Percentiles rank a stretch among this genome's conserved stretches.
These are phyloP conservation scores for Dipteronia sinensis DNA, from an alignment of 345 rosid species.

Conservation along the genomic window DNA sequence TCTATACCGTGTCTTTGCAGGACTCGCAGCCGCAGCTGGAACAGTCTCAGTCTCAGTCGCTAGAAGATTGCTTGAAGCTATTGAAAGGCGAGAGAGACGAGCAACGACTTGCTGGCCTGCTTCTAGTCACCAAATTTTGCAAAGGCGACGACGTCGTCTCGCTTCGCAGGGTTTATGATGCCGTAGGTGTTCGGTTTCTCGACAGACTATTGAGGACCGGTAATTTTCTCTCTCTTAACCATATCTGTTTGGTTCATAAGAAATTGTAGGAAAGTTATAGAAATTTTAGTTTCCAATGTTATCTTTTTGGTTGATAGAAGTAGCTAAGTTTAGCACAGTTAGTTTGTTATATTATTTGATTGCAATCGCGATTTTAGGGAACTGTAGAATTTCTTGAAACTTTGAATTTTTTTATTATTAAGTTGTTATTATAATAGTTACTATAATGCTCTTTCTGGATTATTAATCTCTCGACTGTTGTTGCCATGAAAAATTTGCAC, in stretches of 20 bases:
- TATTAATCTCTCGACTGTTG: neutral
- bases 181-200: conserved; percentile 66
- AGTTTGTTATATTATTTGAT: neutral
- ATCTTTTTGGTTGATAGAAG: neutral
- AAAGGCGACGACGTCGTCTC: conserved; percentile 59
- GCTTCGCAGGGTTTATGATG: conserved; percentile 59
- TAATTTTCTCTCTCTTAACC: conserved; percentile 19
- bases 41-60: conserved; percentile 29
- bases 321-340: neutral
- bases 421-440: neutral
- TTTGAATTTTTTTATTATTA: no score
- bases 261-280: neutral
- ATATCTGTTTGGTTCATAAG: neutral
- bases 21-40: conserved; percentile 26
- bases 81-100: conserved; percentile 87
- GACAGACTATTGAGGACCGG: conserved; percentile 80
- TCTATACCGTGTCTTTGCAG: conserved; percentile 16
- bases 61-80: conserved; percentile 78
- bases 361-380: no score
- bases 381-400: no score
- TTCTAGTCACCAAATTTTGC: conserved; percentile 79
- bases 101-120: conserved; percentile 87
- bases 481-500: neutral
- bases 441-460: neutral
- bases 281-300: neutral